Conservation (phyloP, 495 filamentous ascomycete genomes). For the Aspergillus nidulans region DNA sequence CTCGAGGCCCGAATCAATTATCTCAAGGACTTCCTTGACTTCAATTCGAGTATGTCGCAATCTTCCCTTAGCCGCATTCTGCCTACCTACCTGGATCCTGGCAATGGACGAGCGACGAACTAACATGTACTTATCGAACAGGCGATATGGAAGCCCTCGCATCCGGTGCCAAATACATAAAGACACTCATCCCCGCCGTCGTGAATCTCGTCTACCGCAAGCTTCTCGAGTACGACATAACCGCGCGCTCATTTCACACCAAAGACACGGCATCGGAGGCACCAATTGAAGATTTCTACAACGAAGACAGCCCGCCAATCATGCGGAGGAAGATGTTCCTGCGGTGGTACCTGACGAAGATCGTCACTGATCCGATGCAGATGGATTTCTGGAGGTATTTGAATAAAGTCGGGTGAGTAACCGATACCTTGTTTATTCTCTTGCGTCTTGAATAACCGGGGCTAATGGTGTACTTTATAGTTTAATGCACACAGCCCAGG, state of each 20-base stretch:
- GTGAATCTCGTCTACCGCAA: slow-evolving; percentile 75
- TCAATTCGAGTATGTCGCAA: slow-evolving; percentile 54
- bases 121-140: slow-evolving; percentile 18
- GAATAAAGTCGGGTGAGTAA: slow-evolving; percentile 63
- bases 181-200: slow-evolving; percentile 62
- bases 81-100: neutral
- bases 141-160: slow-evolving; percentile 65
- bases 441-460: neutral
- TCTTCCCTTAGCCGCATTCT: no score
- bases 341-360: slow-evolving; percentile 61
- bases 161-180: slow-evolving; percentile 66
- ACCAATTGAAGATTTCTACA: slow-evolving; percentile 54
- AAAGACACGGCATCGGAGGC: slow-evolving; percentile 59
- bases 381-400: slow-evolving; percentile 77
- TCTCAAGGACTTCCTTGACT: slow-evolving; percentile 68
- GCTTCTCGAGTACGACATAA: slow-evolving; percentile 70
- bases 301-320: slow-evolving; percentile 66
- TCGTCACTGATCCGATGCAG: slow-evolving; percentile 65
- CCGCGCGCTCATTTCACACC: slow-evolving; percentile 64
- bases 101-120: neutral
- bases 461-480: slow-evolving; percentile 23
- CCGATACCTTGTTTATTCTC: neutral
- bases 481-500: slow-evolving; percentile 67
- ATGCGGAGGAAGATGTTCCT: slow-evolving; percentile 73
- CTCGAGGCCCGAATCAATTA: slow-evolving; percentile 66